Percentiles rank a stretch among this genome's conserved stretches.
phyloP scores from a whole-genome alignment of 345 rosid species.

The Bruguiera sexangula region DNA sequence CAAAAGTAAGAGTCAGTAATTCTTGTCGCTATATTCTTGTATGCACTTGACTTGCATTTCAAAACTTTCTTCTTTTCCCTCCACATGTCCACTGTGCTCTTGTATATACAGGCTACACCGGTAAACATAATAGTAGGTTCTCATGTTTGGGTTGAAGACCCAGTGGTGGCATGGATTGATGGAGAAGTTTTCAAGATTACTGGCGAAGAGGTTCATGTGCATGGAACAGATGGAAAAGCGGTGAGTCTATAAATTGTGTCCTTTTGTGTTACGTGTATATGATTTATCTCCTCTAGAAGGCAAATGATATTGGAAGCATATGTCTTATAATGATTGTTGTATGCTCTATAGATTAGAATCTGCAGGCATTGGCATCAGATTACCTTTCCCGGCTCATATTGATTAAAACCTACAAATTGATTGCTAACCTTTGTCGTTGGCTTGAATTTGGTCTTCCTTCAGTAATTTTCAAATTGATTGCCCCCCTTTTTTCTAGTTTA shows the following conservation, averaged over 20 bases:
- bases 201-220: constrained; percentile 73
- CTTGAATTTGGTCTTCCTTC: constrained; percentile 15
- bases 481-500: constrained; percentile 1
- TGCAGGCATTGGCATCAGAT: background rate
- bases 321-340: constrained; percentile 6
- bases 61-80: background rate
- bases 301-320: constrained; percentile 6
- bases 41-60: background rate
- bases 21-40: background rate
- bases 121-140: constrained; percentile 93
- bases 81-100: background rate
- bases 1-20: background rate
- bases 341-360: constrained; percentile 4
- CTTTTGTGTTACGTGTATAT: constrained; percentile 11
- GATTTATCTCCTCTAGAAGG: constrained; percentile 5
- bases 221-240: constrained; percentile 57
- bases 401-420: too few relatives aligned
- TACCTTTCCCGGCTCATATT: background rate
- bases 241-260: constrained; percentile 44
- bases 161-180: constrained; percentile 79
- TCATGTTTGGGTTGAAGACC: constrained; percentile 96
- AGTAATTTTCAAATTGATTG: constrained; percentile 14
- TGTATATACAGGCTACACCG: constrained; percentile 56
- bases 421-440: background rate
- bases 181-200: constrained; percentile 79